Conservation (phyloP, 768 basidiomycete genomes). For the Lactifluus hygrophoroides region DNA sequence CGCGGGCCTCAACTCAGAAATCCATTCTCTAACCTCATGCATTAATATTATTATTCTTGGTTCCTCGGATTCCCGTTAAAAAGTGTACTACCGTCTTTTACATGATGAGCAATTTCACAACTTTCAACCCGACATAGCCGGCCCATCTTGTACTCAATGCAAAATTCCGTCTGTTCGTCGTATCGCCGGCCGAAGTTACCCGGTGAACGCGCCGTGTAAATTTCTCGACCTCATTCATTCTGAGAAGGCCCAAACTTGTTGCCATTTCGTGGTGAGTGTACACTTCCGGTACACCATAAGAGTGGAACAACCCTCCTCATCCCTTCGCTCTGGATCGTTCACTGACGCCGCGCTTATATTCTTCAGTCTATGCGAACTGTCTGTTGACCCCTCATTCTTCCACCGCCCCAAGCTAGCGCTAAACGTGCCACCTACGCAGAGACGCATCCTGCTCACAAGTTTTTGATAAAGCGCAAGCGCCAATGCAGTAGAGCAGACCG, state of each 20-base stretch:
- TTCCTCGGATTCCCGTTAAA: no score
- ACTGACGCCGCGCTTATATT: neutral
- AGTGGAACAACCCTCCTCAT: neutral
- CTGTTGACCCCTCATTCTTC: neutral
- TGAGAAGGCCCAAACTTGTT: neutral
- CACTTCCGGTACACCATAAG: neutral
- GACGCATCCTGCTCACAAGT: neutral
- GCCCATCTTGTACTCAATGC: neutral
- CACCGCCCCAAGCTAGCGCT: neutral
- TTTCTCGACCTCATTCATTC: neutral
- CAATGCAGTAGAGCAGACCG: neutral
- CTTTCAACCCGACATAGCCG: neutral
- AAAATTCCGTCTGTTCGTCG: neutral
- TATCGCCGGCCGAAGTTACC: neutral
- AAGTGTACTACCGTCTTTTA: no score
- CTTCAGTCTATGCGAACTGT: neutral
- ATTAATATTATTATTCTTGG: neutral
- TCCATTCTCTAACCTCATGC: neutral
- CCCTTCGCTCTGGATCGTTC: neutral
- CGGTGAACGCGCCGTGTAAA: neutral
- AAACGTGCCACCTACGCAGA: neutral
- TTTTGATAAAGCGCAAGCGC: neutral
- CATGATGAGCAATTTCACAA: neutral
- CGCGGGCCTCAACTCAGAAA: neutral
- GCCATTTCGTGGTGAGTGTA: neutral